A percentile compares a stretch with the other conserved stretches of the same genome.
phyloP scores from a whole-genome alignment of 225 moss, liverwort and hornwort genomes.

The Neckera pumila region DNA sequence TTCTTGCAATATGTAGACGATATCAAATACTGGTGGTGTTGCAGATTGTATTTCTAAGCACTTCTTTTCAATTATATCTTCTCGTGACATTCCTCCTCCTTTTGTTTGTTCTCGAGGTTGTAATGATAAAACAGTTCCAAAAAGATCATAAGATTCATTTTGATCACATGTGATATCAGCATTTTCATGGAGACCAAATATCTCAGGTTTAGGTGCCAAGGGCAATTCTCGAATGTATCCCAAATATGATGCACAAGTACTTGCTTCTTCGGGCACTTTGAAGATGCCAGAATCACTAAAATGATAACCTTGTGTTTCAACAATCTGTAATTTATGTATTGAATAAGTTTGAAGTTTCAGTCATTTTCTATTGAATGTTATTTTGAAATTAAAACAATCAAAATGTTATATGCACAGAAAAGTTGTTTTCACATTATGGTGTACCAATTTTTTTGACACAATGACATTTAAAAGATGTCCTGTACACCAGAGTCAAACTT shows the following conservation, averaged over 20 bases:
- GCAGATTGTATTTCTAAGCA: slow-evolving; percentile 44
- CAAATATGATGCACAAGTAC: slow-evolving; percentile 51
- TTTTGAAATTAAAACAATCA: no score
- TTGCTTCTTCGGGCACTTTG: slow-evolving; percentile 36
- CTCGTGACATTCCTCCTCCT: slow-evolving; percentile 48
- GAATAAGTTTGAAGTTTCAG: background rate
- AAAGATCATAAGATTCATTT: slow-evolving; percentile 76
- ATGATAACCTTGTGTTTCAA: slow-evolving; percentile 36
- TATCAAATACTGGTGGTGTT: slow-evolving; percentile 51
- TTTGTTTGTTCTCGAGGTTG: slow-evolving; percentile 65
- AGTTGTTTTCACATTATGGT: rapidly evolving
- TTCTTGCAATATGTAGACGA: slow-evolving; percentile 35
- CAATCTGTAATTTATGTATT: slow-evolving; percentile 16
- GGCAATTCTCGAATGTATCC: slow-evolving; percentile 64
- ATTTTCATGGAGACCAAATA: slow-evolving; percentile 89
- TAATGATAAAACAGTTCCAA: slow-evolving; percentile 49
- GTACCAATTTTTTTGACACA: background rate
- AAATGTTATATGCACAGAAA: background rate
- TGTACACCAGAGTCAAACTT: background rate
- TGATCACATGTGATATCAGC: slow-evolving; percentile 92
- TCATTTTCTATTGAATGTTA: no score
- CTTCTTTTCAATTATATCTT: slow-evolving; percentile 59
- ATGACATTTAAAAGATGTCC: background rate
- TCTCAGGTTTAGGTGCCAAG: slow-evolving; percentile 62
- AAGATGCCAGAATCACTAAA: slow-evolving; percentile 74